Base-by-base conservation (phyloP, 371 early-diverging fungal genomes). In the Chytridiales sp. region DNA sequence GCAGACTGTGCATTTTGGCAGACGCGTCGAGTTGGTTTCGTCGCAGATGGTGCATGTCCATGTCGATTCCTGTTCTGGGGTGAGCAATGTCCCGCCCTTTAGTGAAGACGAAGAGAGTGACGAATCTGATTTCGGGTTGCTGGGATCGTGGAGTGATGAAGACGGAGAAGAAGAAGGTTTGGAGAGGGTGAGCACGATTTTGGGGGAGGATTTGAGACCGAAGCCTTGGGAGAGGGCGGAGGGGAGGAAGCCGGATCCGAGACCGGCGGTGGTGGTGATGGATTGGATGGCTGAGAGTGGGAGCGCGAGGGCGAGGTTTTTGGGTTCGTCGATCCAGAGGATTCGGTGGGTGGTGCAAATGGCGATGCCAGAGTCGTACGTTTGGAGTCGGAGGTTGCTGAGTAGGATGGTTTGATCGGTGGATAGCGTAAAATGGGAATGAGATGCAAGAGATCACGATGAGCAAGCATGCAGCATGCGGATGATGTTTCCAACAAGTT, bases 21-120 rank as follows among this genome's bases (percentile, higher is more conserved):
- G 15, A 6, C 55, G 61, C 1, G 75, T 73, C 39, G 67, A 63
- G 59, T 91, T 91, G 29, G 74, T 67, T 53, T 77, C 70, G 32
- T 85, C 87, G 62, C 93, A 93, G 29, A 90, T 86, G 13, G 82
- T 55, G 65, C 93, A 93, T 9, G 77, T 78, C 93, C 93, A 93
- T 4, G 72, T 64, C 4, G 66, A 62, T n/a, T n/a, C n/a, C n/a
- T n/a, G n/a, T n/a, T n/a, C n/a, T n/a, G n/a, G n/a, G n/a, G n/a
- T n/a, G n/a, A n/a, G n/a, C n/a, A n/a, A n/a, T n/a, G n/a, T n/a
- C n/a, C n/a, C n/a, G n/a, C n/a, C n/a, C n/a, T n/a, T n/a, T n/a
- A n/a, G n/a, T n/a, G n/a, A n/a, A 19, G 54, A 22, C 47, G 13
- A 11, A 9, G 34, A 8, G 6, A 36, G 50, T 13, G 43, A 3